Base-by-base conservation (phyloP, 257 asterid species). In the Nicotiana sylvestris region DNA sequence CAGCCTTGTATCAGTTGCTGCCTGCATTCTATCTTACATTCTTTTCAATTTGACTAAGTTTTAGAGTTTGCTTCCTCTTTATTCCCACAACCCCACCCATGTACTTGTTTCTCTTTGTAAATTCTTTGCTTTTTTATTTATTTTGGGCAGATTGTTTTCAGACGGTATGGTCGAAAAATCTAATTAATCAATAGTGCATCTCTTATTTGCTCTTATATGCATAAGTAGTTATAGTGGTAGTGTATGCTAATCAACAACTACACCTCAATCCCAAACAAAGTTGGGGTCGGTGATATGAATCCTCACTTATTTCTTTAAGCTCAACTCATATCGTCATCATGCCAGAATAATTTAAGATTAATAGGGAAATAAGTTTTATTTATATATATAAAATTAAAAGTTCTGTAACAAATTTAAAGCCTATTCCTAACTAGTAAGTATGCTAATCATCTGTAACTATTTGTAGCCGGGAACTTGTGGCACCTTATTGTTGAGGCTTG, bases 401-500 rank as follows among this genome's bases (percentile, higher is more conserved):
- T 39, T 39, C 10, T 39, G 9, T 39, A 39, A 39, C 49, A 39
- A 39, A 39, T 39, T 39, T 39, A 39, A 39, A 43, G 49, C 49
- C 49, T 7, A 43, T 43, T 7, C 49, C 49, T 43, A 43, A 43
- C 11, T 43, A 43, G 49, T 43, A 8, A 43, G 29, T 66, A 82
- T 84, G n/a, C 80, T 85, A 65, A 84, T 85, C 68, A 83, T 85
- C 76, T 84, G 81, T 90, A 90, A 81, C 57, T 57, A 64, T 77
- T 81, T 83, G 86, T 81, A 88, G 99, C 97, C 86, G 99, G 99
- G 77, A 92, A 89, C 86, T 90, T 96, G 86, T 86, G 90, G 87
- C 97, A 96, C 90, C 88, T 96, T 85, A 91, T 96, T 85, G 98
- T 93, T 80, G 99, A 96, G 90, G 98, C 97, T 80, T 96, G 99